Evolutionary conservation across 192 early-diverging fungal species (phyloP).

Genomic region (Coemansia sp.): DNA sequence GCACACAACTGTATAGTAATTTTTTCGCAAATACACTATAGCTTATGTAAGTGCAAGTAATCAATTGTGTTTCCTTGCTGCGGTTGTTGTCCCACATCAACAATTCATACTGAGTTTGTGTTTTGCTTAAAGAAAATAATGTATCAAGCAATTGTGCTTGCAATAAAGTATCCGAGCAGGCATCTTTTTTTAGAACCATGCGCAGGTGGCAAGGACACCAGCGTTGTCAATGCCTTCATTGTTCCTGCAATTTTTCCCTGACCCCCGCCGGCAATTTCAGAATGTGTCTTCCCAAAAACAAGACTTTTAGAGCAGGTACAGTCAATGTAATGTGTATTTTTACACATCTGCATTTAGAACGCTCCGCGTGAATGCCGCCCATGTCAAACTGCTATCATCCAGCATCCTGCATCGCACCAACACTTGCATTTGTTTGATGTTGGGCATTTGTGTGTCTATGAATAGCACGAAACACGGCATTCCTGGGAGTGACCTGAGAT

Average conservation of each 20-base stretch:
- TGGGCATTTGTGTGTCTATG: not conserved
- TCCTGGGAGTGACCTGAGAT: not conserved
- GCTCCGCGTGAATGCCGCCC: conserved; percentile 4
- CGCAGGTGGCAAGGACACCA: not conserved
- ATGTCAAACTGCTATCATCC: not conserved
- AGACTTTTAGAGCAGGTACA: not conserved
- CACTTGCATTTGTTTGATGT: not conserved
- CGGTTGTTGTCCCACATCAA: not conserved
- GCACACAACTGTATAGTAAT: not conserved
- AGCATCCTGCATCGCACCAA: not conserved
- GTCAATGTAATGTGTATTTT: conserved; percentile 15
- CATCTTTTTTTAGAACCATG: not conserved
- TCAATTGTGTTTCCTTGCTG: not conserved
- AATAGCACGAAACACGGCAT: not conserved
- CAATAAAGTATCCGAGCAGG: not conserved
- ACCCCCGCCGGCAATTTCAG: not conserved
- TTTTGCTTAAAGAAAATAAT: not conserved
- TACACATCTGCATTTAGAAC: conserved; percentile 30
- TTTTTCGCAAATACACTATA: not conserved
- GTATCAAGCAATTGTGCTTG: not conserved
- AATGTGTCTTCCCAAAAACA: conserved; percentile 1
- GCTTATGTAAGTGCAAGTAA: not conserved
- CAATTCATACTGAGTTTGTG: too few relatives aligned
- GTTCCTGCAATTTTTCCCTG: not conserved
- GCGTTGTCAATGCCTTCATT: not conserved